Conservation (phyloP, 805 yeast genomes). For the Candida ulmi region DNA sequence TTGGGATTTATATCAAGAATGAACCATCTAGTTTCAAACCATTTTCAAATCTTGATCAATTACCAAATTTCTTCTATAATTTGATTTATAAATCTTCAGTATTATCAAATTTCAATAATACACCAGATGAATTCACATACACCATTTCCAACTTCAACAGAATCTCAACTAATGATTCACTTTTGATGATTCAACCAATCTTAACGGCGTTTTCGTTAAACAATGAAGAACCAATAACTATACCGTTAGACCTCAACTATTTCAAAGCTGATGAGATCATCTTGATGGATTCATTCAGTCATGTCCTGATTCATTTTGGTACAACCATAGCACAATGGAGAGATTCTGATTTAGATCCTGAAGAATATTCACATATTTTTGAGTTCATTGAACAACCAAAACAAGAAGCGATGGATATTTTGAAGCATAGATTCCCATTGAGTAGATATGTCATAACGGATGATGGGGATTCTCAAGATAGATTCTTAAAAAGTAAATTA, state of each 20-base stretch:
- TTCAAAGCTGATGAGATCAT: constrained; percentile 78
- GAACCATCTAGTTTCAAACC: constrained; percentile 76
- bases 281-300: constrained; percentile 91
- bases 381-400: constrained; percentile 78
- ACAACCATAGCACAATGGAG: constrained; percentile 90
- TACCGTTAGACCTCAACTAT: constrained; percentile 83
- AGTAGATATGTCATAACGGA: constrained; percentile 94
- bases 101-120: constrained; percentile 87
- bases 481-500: constrained; percentile 86
- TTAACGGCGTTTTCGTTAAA: constrained; percentile 59
- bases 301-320: constrained; percentile 89
- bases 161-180: constrained; percentile 84
- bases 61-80: constrained; percentile 92
- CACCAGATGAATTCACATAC: constrained; percentile 96
- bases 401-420: constrained; percentile 80
- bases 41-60: constrained; percentile 70
- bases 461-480: constrained; percentile 95
- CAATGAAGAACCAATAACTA: constrained; percentile 79
- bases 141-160: constrained; percentile 82
- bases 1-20: constrained; percentile 84
- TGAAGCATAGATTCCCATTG: constrained; percentile 88
- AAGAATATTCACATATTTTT: constrained; percentile 78
- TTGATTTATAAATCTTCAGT: constrained; percentile 86
- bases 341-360: constrained; percentile 81
- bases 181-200: constrained; percentile 95